Percentiles rank a stretch among this genome's conserved stretches.
These are phyloP conservation scores for Lolium perenne DNA, from an alignment of 176 grass and related monocot species.

Conservation along the genomic window DNA sequence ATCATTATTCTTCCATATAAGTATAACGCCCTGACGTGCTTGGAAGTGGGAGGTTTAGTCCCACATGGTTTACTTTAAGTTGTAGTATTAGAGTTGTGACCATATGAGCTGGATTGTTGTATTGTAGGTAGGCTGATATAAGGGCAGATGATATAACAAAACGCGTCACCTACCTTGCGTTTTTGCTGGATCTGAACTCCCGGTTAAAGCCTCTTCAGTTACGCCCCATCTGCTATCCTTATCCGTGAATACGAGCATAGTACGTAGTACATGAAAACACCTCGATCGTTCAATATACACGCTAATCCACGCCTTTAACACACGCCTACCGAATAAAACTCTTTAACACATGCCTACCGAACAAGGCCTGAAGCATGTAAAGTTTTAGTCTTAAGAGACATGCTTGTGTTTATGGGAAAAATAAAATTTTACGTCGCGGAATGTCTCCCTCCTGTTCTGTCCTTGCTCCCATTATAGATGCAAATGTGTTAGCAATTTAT, in stretches of 20 bases:
- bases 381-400: background rate
- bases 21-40: background rate
- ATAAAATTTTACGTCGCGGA: background rate
- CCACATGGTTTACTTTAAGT: slow-evolving; percentile 14
- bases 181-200: too few relatives aligned
- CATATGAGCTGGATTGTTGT: background rate
- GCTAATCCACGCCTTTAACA: too few relatives aligned
- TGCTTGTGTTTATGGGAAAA: slow-evolving; percentile 4
- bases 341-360: too few relatives aligned
- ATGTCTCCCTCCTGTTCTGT: background rate
- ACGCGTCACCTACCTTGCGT: too few relatives aligned
- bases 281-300: too few relatives aligned
- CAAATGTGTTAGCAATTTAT: background rate
- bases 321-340: too few relatives aligned
- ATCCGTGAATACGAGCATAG: too few relatives aligned
- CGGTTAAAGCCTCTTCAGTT: too few relatives aligned
- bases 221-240: too few relatives aligned
- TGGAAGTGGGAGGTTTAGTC: background rate
- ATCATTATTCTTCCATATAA: slow-evolving; percentile 21
- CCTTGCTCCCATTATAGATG: background rate
- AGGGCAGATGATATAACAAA: background rate
- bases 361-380: background rate
- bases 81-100: background rate
- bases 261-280: too few relatives aligned
- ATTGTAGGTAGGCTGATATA: background rate